Base-by-base conservation (phyloP, 2,329 filamentous ascomycete genomes). In the Alternaria incomplexa region DNA sequence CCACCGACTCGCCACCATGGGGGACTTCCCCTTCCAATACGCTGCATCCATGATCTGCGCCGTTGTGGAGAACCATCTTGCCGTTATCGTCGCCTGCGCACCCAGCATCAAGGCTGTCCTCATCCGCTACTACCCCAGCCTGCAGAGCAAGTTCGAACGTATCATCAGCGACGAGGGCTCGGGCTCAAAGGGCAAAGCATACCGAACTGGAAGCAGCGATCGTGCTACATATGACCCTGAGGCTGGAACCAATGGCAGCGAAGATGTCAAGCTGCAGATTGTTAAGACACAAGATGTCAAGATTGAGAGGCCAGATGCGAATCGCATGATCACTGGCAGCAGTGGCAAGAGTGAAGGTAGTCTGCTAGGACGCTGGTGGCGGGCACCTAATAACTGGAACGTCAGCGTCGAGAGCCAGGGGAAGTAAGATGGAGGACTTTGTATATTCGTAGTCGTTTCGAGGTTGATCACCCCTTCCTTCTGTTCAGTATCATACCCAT, bases 21-120 rank as follows among this genome's bases (percentile, higher is more conserved):
- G 64, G 1, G 75, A 79, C 30, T 72, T 77, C 26, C 63, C 75
- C 3, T 78, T 63, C 52, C 67, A 67, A 22, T 75, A 73, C 53
- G 71, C 71, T 2, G 66, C 69, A 22, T 63, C 67, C 17, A 77
- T 79, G 72, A 70, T 79, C 26, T 78, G 75, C 66, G 72, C 72
- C 20, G 73, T 75, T 5, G 63, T 79, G n/a, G 78, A 80, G 62
- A 79, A 79, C 61, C 77, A 80, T 64, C 63, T 79, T 43, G 77
- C 77, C 36, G 71, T 80, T 46, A 69, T 78, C 53, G 77, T 79
- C 46, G 73, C 77, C 25, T 80, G 77, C 56, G 74, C 76, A 1
- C 77, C 77, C 9, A 72, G 65, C 59, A 74, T 79, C 45, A 80
- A 79, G 54, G 71, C 71, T 8, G 63, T 76, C 23, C 60, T 72